Evolutionary conservation across 2,329 filamentous ascomycete species (phyloP), one percentile per base, ranked within the genome.

Genomic region (Verticillium nubilum): DNA sequence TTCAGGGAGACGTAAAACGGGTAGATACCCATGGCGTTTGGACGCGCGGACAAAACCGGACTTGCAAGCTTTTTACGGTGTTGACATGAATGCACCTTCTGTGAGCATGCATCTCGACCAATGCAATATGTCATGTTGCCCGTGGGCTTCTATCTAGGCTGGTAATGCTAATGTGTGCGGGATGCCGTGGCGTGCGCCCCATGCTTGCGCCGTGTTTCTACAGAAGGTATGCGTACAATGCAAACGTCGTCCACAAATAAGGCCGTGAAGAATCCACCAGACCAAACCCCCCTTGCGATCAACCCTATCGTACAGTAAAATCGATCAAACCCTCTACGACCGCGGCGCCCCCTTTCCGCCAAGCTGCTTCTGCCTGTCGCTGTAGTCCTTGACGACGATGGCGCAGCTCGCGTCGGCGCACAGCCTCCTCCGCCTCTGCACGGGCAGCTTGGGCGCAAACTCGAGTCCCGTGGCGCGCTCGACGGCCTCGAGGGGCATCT

Each of bases 401-500:
- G 90, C 85, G 74, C 95, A 99, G 63, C 81, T 84, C n/a, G 92
- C 84, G 70, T 99, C 94, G 65, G 90, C 81, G 74, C 95, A 99
- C 58, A 99, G 79, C 62, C 88, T 84, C 77, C 86, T 92, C 69
- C 91, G 83, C 67, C 93, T 84, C 69, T 86, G 80, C 2, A 81
- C 73, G 5, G 92, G 89, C 70, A 99, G 76, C 77, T 94, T 89
- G 23, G 82, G 81, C 28, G 91, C 91, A 75, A 99, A 99, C 72
- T 97, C 92, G 68, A 99, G 78, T 4, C 95, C 95, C 65, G 90
- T 93, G 2, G 95, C 94, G 64, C 92, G 84, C 83, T 99, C 95
- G 35, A 99, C 87, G 10, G 88, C 90, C 80, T 98, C 94, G 37
- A 99, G 72, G 0, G 95, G 94, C 27, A 98, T 95, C 80, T 98